Evolutionary conservation across 2,329 filamentous ascomycete genomes (phyloP).

Genomic region (Paraphaeosphaeria minitans): DNA sequence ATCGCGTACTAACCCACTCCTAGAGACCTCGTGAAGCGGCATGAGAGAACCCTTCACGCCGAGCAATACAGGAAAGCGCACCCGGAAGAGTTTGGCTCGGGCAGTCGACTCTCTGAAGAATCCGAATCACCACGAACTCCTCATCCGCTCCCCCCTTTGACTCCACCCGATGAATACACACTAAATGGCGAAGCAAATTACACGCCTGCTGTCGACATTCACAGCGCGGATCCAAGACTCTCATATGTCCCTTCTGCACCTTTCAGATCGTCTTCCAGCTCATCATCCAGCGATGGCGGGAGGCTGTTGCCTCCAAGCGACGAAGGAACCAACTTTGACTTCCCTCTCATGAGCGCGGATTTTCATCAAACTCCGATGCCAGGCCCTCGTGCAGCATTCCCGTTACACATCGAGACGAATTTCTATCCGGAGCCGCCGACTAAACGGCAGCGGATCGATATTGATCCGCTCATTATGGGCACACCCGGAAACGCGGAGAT

Average conservation of each 20-base stretch:
- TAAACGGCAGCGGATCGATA: slow-evolving; percentile 18
- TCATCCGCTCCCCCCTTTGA: slow-evolving; percentile 7
- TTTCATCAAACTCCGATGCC: neutral
- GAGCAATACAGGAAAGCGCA: slow-evolving; percentile 27
- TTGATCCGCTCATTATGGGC: slow-evolving; percentile 13
- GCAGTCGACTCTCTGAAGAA: neutral
- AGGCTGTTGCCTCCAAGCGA: neutral
- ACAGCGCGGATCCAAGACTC: neutral
- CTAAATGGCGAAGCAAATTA: neutral
- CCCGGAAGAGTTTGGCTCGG: slow-evolving; percentile 18
- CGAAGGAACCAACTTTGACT: neutral
- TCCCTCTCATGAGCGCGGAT: neutral
- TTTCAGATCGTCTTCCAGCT: neutral
- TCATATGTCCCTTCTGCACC: neutral
- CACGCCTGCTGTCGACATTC: neutral
- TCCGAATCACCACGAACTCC: slow-evolving; percentile 2
- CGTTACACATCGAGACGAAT: neutral
- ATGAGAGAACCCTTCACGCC: slow-evolving; percentile 42
- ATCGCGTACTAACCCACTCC: slow-evolving; percentile 6
- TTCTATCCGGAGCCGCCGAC: slow-evolving; percentile 8
- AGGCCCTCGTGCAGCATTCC: neutral
- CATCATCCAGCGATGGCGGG: neutral
- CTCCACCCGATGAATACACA: slow-evolving; percentile 9
- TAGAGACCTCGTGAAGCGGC: slow-evolving; percentile 45
- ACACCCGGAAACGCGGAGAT: neutral